phyloP scores from a whole-genome alignment of 352 stramenopile species.

The Globisporangium alternatum region DNA sequence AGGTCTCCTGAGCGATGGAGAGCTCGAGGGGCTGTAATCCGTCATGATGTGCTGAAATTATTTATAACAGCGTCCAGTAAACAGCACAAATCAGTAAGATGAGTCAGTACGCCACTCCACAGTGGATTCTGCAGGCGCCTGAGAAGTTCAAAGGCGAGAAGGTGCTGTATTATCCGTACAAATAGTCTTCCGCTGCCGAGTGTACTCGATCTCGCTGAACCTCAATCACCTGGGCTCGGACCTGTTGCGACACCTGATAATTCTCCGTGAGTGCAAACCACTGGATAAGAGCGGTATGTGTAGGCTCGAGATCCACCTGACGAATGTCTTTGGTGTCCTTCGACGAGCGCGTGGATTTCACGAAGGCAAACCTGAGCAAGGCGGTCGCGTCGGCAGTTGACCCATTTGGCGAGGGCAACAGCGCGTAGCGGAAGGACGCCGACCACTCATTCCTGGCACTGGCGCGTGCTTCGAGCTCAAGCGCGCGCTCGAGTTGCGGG shows the following conservation, averaged over 20 bases:
- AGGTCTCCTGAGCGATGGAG: too few relatives aligned
- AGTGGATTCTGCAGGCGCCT: slow-evolving; percentile 94
- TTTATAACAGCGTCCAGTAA: too few relatives aligned
- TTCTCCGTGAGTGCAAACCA: slow-evolving; percentile 94
- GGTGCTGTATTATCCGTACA: slow-evolving; percentile 99
- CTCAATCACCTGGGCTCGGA: slow-evolving; percentile 99
- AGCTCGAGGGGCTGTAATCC: too few relatives aligned
- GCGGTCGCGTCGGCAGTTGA: slow-evolving; percentile 88
- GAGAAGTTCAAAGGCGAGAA: slow-evolving; percentile 96
- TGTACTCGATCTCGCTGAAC: slow-evolving; percentile 98
- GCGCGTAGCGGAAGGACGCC: slow-evolving; percentile 94
- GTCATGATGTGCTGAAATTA: slow-evolving; percentile 3
- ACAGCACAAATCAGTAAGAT: too few relatives aligned
- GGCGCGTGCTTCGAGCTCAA: slow-evolving; percentile 96
- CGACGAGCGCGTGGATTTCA: slow-evolving; percentile 95
- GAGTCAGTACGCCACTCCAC: too few relatives aligned
- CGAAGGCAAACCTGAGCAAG: slow-evolving; percentile 93
- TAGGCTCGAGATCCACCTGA: slow-evolving; percentile 99
- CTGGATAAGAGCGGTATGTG: slow-evolving; percentile 93
- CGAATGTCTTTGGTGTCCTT: slow-evolving; percentile 91
- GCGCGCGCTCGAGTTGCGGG: slow-evolving; percentile 89
- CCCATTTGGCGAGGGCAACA: slow-evolving; percentile 81
- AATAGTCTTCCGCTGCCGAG: slow-evolving; percentile 99
- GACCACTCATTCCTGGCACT: slow-evolving; percentile 98
- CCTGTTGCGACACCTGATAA: slow-evolving; percentile 95